A percentile compares a stretch with the other conserved stretches of the same genome.
Evolutionary conservation across 2,329 filamentous ascomycete species (phyloP).

Genomic region (Fusarium phyllophilum): DNA sequence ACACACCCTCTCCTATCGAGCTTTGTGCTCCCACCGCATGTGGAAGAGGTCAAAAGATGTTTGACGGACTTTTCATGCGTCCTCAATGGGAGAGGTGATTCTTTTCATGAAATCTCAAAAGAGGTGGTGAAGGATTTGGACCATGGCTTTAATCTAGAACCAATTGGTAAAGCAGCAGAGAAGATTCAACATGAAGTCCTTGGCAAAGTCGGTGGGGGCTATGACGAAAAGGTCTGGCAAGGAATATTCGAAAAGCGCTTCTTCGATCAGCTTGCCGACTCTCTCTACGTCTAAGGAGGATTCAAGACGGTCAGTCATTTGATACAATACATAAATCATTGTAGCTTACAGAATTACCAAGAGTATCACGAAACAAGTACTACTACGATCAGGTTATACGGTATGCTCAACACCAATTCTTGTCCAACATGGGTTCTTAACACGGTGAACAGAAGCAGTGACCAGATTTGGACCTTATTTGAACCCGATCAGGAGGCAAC

Average conservation of each 20-base stretch:
- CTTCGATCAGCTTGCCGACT: conserved; percentile 4
- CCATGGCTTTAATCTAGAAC: neutral
- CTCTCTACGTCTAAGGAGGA: neutral
- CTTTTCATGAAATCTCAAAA: neutral
- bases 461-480: neutral
- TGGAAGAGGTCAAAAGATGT: conserved; percentile 8
- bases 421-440: neutral
- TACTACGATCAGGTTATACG: conserved; percentile 24
- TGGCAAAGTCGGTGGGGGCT: neutral
- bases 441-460: neutral
- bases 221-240: conserved; percentile 1
- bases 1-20: neutral
- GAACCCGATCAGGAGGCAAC: neutral
- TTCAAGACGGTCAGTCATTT: neutral
- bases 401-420: neutral
- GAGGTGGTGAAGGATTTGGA: rapidly evolving
- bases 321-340: rapidly evolving
- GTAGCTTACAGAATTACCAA: neutral
- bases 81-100: neutral
- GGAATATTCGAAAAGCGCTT: conserved; percentile 4
- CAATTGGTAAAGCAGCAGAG: neutral
- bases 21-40: conserved; percentile 7
- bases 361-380: conserved; percentile 26
- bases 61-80: conserved; percentile 23
- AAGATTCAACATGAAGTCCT: neutral